Evolutionary conservation across 106 monocot species (phyloP), one percentile per base, ranked within the genome.

Genomic region (Agapanthus africanus): DNA sequence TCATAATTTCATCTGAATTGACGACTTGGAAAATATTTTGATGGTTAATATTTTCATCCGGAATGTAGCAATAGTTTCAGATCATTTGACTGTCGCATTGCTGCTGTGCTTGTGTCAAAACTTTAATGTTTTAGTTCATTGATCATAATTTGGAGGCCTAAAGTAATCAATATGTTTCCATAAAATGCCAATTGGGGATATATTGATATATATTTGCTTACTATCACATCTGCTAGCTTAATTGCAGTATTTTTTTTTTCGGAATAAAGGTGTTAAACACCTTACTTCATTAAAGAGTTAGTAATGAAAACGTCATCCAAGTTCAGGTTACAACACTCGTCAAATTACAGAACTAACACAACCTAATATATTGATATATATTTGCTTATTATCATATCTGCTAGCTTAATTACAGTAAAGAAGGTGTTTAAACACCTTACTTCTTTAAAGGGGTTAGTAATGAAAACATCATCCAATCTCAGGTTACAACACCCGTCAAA

Each of bases 81-180:
- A n/a, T 30, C 1, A 57, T 57, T 57, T 57, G 22, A 25, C 11
- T 54, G n/a, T 54, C 8, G 21, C 25, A 6, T 54, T 26, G 52
- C 14, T 6, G 4, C 16, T 9, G 1, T 57, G 8, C 0, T 30
- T 11, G 7, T 7, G n/a, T n/a, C n/a, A 30, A 11, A 57, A 30
- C n/a, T 30, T 11, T 31, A 3, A 30, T 57, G 13, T 14, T 2
- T 57, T 57, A 57, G 11, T 54, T 54, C 26, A 0, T 54, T 28
- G 56, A 57, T 57, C 56, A 57, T 30, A 57, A 25, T 26, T 54
- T 54, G 52, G 26, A 54, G 52, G 52, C 14, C 52, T 25, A 54
- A 54, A 23, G 22, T 25, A 7, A 54, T 25, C 26, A n/a, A 22
- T 52, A 54, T 54, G 25, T 25, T 54, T 21, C 21, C 22, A 54